Evolutionary conservation across 305 asterid genomes (phyloP).

Genomic region (Lippia alba): DNA sequence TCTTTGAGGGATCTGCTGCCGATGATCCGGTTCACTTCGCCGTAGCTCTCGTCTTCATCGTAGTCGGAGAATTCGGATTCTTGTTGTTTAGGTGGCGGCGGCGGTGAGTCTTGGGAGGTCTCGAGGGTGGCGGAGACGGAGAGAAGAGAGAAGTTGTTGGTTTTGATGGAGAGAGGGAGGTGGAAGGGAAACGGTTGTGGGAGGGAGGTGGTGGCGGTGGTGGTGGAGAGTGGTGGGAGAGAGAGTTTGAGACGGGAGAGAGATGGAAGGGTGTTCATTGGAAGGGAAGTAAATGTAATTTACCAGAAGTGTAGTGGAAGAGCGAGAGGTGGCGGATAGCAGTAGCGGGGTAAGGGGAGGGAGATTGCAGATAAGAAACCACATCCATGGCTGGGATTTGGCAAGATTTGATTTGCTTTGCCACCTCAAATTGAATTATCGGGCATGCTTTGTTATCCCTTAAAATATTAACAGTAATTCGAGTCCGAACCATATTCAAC

Average conservation of each 20-base stretch:
- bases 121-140: slow-evolving; percentile 68
- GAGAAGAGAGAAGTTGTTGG: slow-evolving; percentile 44
- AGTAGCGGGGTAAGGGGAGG: neutral
- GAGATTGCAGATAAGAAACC: slow-evolving; percentile 48
- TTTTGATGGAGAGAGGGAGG: slow-evolving; percentile 31
- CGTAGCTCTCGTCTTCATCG: slow-evolving; percentile 70
- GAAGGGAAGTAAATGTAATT: neutral
- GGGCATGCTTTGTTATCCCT: no score
- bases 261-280: slow-evolving; percentile 55
- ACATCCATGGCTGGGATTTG: slow-evolving; percentile 34
- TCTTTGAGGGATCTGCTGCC: slow-evolving; percentile 66
- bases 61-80: slow-evolving; percentile 60
- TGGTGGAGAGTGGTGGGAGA: slow-evolving; percentile 40
- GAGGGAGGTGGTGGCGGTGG: slow-evolving; percentile 37
- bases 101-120: slow-evolving; percentile 39
- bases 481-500: no score
- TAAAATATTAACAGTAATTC: no score
- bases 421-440: slow-evolving; percentile 2
- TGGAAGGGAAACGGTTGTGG: slow-evolving; percentile 39
- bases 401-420: slow-evolving; percentile 25
- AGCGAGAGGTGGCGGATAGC: slow-evolving; percentile 20
- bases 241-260: slow-evolving; percentile 75
- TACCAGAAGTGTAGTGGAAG: neutral
- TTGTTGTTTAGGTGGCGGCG: slow-evolving; percentile 18
- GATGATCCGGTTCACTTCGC: slow-evolving; percentile 77